phyloP scores from a whole-genome alignment of 192 early-diverging fungal genomes.

The Piromyces sp. region DNA sequence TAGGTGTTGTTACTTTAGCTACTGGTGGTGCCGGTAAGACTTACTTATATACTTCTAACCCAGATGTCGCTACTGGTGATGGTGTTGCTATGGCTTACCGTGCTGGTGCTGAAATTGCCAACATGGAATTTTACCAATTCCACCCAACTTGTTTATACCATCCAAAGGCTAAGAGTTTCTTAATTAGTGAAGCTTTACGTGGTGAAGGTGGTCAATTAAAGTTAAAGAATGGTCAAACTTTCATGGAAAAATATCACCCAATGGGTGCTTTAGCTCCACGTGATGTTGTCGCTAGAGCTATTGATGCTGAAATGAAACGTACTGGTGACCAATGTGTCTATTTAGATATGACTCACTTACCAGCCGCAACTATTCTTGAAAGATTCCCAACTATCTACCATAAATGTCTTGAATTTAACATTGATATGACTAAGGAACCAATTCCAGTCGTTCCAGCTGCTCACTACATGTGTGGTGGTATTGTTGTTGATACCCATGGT shows the following conservation, averaged over 20 bases:
- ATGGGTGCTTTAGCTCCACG: background rate
- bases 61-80: background rate
- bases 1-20: background rate
- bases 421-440: slow-evolving; percentile 98
- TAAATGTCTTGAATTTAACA: background rate
- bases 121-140: background rate
- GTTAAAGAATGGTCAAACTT: background rate
- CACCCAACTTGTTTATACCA: background rate
- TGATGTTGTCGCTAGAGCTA: background rate
- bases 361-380: background rate
- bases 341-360: background rate
- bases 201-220: background rate
- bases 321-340: background rate
- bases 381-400: background rate
- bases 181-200: background rate
- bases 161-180: background rate
- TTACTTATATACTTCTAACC: background rate
- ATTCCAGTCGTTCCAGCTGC: slow-evolving; percentile 42
- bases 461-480: background rate
- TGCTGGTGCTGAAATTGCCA: background rate
- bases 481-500: background rate
- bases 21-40: background rate
- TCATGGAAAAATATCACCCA: background rate
- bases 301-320: background rate
- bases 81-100: background rate